Percentiles rank a stretch among this genome's conserved stretches.
Evolutionary conservation across 352 stramenopile genomes (phyloP).

Genomic region (Phytophthora pistaciae): DNA sequence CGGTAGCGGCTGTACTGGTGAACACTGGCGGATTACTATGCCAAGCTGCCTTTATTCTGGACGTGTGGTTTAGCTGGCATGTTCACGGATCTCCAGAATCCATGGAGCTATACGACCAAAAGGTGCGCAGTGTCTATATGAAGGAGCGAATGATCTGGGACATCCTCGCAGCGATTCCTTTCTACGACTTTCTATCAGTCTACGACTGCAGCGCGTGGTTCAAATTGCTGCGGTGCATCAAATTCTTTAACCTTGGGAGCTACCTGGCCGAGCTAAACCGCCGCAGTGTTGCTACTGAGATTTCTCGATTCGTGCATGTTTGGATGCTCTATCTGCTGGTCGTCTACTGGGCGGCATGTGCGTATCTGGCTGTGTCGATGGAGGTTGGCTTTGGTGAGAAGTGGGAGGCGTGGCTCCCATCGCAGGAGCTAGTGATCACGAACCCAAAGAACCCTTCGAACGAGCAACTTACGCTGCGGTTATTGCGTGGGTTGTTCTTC

Average conservation of each 20-base stretch:
- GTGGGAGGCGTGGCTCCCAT: constrained; percentile 63
- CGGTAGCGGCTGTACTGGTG: background rate
- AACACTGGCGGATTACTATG: background rate
- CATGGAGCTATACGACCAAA: constrained; percentile 65
- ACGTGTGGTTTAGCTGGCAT: constrained; percentile 11
- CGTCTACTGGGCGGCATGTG: constrained; percentile 71
- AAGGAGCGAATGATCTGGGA: constrained; percentile 57
- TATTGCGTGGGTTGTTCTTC: constrained; percentile 56
- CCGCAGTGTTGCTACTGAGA: constrained; percentile 56
- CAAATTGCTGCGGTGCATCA: constrained; percentile 48
- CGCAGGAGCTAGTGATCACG: constrained; percentile 37
- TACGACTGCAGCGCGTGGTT: constrained; percentile 43
- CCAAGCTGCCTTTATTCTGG: background rate
- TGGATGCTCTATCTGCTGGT: constrained; percentile 60
- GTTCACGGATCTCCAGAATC: constrained; percentile 36
- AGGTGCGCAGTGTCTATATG: constrained; percentile 38
- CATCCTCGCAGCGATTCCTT: constrained; percentile 40
- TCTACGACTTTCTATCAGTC: constrained; percentile 47
- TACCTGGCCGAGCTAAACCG: constrained; percentile 74
- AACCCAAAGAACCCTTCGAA: constrained; percentile 38
- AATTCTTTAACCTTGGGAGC: constrained; percentile 56
- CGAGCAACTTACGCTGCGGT: constrained; percentile 33
- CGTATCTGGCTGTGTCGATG: constrained; percentile 52
- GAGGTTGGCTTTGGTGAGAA: constrained; percentile 49
- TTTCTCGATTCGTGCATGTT: constrained; percentile 59